Conservation (phyloP, 2,329 filamentous ascomycete genomes). For the Hypoxylon sp. region DNA sequence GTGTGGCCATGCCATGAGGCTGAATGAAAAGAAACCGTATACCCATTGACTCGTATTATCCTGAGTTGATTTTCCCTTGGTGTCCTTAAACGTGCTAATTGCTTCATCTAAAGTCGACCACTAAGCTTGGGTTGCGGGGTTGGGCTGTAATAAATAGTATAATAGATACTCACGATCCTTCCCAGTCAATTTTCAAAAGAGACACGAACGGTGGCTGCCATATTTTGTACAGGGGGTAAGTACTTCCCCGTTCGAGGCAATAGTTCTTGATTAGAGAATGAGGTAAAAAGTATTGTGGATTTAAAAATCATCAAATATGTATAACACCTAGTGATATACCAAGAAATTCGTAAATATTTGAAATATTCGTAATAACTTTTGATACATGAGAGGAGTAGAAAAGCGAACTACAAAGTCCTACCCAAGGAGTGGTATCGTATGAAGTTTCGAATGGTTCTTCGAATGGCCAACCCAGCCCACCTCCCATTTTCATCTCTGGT, state of each 20-base stretch:
- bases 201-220: background rate
- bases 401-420: constrained; percentile 41
- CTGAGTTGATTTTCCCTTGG: background rate
- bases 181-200: background rate
- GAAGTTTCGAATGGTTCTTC: constrained; percentile 13
- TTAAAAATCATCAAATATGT: background rate
- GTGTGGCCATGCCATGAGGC: background rate
- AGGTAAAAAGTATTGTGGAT: background rate
- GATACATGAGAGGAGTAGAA: constrained; percentile 52
- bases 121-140: background rate
- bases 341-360: constrained; percentile 14
- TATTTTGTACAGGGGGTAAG: background rate
- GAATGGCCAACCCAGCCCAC: constrained; percentile 27
- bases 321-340: background rate
- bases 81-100: background rate
- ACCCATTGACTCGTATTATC: background rate
- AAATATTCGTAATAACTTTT: constrained; percentile 30
- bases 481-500: constrained; percentile 18
- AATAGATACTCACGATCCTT: background rate
- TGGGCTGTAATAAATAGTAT: background rate
- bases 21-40: background rate
- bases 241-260: background rate
- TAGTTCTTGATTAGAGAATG: background rate
- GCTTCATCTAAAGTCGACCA: background rate
- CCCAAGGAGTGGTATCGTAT: constrained; percentile 30